Base-by-base conservation (phyloP, 495 filamentous ascomycete genomes). In the Chlorociboria aeruginascens region DNA sequence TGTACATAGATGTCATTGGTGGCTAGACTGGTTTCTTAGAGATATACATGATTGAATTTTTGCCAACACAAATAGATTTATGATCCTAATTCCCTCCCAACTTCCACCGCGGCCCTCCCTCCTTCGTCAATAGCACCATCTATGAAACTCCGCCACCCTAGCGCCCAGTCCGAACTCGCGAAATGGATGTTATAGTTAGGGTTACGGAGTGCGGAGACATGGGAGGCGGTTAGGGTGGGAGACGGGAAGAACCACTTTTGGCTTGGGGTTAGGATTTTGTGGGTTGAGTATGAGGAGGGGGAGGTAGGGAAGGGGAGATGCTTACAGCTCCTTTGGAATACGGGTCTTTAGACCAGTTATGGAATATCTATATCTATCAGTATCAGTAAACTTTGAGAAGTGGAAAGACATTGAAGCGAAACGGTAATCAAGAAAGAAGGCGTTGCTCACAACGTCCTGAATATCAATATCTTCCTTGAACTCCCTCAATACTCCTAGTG, bases 91-190 rank as follows among this genome's bases (percentile, higher is more conserved):
- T 25, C 20, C 20, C 20, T 25, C 20, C 20, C 20, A 25, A 25
- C 20, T 25, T 25, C 20, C 20, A 25, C 20, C 20, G 48, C 48
- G 13, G 40, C 41, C 30, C 41, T 14, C 1, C 57, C 55, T 2
- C 63, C 63, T 33, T 57, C 48, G 40, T 66, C 63, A 32, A 66
- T 47, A 7, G 62, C 61, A n/a, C 63, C 63, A 31, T 64, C 62
- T 10, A 66, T 55, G 13, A 60, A 61, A 3, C 50, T 55, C 29
- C 57, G 46, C 63, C 63, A 66, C 3, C 60, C 63, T 48, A 57
- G 20, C 7, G 63, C 62, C 58, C 62, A 66, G 32, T 64, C 63
- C 6, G 53, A 58, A 49, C 46, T 58, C 0, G 58, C 63, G 53
- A 66, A 61, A 20, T 59, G 39, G 10, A 64, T 47, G 25, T 51